These are phyloP conservation scores for Lolium rigidum DNA, from an alignment of 176 grass and related monocot species.

Conservation along the genomic window DNA sequence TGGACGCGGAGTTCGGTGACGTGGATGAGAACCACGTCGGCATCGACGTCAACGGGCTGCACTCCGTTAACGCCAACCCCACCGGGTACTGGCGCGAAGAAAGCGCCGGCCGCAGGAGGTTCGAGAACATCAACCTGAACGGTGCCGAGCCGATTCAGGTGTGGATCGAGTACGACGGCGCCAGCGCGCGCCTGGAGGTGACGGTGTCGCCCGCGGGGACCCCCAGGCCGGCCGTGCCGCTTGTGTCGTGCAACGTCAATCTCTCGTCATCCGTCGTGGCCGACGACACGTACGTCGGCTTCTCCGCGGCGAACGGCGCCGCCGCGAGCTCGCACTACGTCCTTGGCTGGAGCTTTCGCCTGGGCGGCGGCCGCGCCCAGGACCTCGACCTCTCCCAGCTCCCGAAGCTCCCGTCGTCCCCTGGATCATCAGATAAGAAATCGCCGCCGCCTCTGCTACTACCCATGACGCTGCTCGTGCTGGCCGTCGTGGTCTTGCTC, in stretches of 20 bases:
- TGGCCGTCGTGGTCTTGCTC: slow-evolving; percentile 1
- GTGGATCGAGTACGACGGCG: slow-evolving; percentile 71
- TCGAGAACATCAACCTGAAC: slow-evolving; percentile 14
- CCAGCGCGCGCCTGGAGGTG: slow-evolving; percentile 45
- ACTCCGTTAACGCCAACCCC: background rate
- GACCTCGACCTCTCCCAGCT: slow-evolving; percentile 64
- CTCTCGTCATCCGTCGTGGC: slow-evolving; percentile 46
- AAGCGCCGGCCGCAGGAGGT: background rate
- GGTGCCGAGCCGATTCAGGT: slow-evolving; percentile 44
- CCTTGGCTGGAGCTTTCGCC: slow-evolving; percentile 72
- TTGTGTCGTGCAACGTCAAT: slow-evolving; percentile 42
- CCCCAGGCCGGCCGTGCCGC: slow-evolving; percentile 40
- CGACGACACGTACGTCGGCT: slow-evolving; percentile 58
- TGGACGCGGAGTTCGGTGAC: slow-evolving; percentile 48
- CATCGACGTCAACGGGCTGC: slow-evolving; percentile 56
- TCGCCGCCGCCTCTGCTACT: background rate
- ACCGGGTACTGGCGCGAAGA: slow-evolving; percentile 29
- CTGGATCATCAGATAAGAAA: slow-evolving; percentile 20
- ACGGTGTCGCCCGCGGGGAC: slow-evolving; percentile 30
- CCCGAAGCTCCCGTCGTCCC: slow-evolving; percentile 34
- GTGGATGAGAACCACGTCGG: slow-evolving; percentile 70
- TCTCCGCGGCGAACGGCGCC: slow-evolving; percentile 68
- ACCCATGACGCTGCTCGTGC: background rate
- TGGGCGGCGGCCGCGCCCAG: slow-evolving; percentile 46
- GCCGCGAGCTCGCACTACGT: slow-evolving; percentile 67